Percentiles rank a stretch among this genome's conserved stretches.
Conservation (phyloP, 805 yeast genomes). For the Wickerhamomyces tratensis region DNA sequence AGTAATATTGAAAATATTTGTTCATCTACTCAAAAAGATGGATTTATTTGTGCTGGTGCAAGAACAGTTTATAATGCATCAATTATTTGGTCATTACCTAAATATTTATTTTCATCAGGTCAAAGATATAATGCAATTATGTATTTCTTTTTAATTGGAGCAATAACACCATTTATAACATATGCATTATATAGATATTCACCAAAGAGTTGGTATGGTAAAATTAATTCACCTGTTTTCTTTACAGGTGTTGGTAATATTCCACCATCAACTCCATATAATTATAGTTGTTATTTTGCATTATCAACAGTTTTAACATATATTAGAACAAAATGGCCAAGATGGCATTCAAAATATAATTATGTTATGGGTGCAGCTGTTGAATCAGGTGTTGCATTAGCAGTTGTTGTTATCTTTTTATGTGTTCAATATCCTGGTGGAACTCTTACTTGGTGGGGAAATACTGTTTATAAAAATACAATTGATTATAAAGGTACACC, state of each 20-base stretch:
- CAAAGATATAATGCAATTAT: constrained; percentile 42
- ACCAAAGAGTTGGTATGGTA: constrained; percentile 23
- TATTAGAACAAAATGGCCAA: constrained; percentile 34
- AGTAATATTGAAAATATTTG: constrained; percentile 29
- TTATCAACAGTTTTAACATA: constrained; percentile 34
- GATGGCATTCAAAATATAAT: constrained; percentile 54
- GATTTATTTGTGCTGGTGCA: constrained; percentile 33
- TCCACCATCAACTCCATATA: constrained; percentile 71
- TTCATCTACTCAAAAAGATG: constrained; percentile 26
- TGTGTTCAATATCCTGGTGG: constrained; percentile 38
- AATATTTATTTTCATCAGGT: constrained; percentile 34
- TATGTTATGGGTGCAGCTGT: constrained; percentile 53
- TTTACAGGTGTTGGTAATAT: constrained; percentile 49
- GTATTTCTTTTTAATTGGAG: constrained; percentile 48
- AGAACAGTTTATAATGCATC: constrained; percentile 40
- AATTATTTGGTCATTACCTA: constrained; percentile 43
- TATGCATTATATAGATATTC: constrained; percentile 18
- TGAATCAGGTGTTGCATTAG: constrained; percentile 53
- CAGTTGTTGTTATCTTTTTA: constrained; percentile 45
- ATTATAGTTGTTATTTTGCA: constrained; percentile 45
- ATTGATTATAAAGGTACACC: constrained; percentile 25
- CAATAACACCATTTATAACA: constrained; percentile 27
- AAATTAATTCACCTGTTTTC: constrained; percentile 54
- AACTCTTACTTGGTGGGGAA: constrained; percentile 50
- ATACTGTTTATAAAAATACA: constrained; percentile 33